Evolutionary conservation across 768 basidiomycete genomes (phyloP).

Genomic region (Leccinum arenicola): DNA sequence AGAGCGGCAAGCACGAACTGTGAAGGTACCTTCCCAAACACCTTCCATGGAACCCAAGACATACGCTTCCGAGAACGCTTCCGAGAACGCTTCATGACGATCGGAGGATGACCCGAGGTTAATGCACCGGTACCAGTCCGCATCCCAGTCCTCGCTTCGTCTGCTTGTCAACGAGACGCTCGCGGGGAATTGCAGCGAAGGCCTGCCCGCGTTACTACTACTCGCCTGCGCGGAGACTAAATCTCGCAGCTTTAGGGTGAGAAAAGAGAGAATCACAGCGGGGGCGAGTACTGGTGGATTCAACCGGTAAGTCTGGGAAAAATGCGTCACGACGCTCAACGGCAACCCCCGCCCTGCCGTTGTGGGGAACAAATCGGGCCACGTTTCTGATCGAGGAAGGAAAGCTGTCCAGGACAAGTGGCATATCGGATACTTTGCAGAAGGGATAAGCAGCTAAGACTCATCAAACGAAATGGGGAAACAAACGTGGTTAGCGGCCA

Average conservation of each 20-base stretch:
- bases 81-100: slow-evolving; percentile 35
- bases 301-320: slow-evolving; percentile 44
- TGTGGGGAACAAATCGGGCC: slow-evolving; percentile 52
- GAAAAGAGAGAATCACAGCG: slow-evolving; percentile 70
- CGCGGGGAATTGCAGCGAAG: slow-evolving; percentile 15
- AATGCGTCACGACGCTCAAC: slow-evolving; percentile 35
- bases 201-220: neutral
- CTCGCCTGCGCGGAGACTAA: slow-evolving; percentile 3
- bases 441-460: slow-evolving; percentile 7
- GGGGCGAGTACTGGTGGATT: slow-evolving; percentile 60
- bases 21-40: slow-evolving; percentile 78
- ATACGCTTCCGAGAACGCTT: slow-evolving; percentile 52
- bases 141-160: slow-evolving; percentile 59
- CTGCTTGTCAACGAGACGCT: slow-evolving; percentile 12
- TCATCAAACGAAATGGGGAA: slow-evolving; percentile 12
- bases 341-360: slow-evolving; percentile 18
- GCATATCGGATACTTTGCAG: slow-evolving; percentile 58
- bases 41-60: slow-evolving; percentile 70
- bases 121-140: slow-evolving; percentile 64
- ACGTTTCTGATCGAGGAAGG: slow-evolving; percentile 37
- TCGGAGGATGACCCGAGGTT: slow-evolving; percentile 32
- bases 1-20: slow-evolving; percentile 45
- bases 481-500: slow-evolving; percentile 64
- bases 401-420: slow-evolving; percentile 59
- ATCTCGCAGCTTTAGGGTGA: slow-evolving; percentile 45